Evolutionary conservation across 1,284 basidiomycete genomes (phyloP), one percentile per base, ranked within the genome.

Genomic region (Pholiota adiposa): DNA sequence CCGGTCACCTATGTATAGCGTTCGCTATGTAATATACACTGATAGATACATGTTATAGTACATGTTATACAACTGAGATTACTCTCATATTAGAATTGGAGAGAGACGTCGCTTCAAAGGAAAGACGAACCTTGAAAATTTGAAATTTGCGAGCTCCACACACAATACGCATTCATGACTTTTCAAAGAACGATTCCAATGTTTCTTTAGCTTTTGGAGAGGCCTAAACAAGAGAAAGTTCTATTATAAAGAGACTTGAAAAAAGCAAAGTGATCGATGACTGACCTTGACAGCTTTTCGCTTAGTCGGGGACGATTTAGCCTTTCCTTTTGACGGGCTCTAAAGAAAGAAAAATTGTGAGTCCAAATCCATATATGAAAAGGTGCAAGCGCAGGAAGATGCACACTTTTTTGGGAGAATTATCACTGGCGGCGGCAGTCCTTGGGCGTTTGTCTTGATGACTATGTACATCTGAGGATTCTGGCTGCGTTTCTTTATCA

Each of bases 181-280:
- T 64, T 14, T 41, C 44, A 38, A 64, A 64, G 38, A 60, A 64
- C 2, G 63, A 60, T 16, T 55, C 61, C 19, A 64, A 54, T 9
- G 60, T 64, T 9, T 46, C 34, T 51, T 64, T 60, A 34, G 56
- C 54, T 25, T n/a, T 38, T 18, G 53, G 31, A n/a, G 51, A 19
- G n/a, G 41, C 33, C 53, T 55, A 29, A 18, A 36, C n/a, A n/a
- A n/a, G n/a, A n/a, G n/a, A n/a, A n/a, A n/a, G n/a, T 19, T 25
- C 18, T 11, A 44, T 12, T 29, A 29, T 5, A 46, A 11, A 52
- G 12, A n/a, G n/a, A n/a, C 4, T 12, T 38, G 4, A 11, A 43
- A 27, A 34, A 46, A 12, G 40, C 36, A 48, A 16, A n/a, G 6
- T 36, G 4, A 23, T 18, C 14, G 12, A 23, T 8, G 23, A 52